Evolutionary conservation across 2,329 filamentous ascomycete species (phyloP).

Genomic region (Claviceps spartinae): DNA sequence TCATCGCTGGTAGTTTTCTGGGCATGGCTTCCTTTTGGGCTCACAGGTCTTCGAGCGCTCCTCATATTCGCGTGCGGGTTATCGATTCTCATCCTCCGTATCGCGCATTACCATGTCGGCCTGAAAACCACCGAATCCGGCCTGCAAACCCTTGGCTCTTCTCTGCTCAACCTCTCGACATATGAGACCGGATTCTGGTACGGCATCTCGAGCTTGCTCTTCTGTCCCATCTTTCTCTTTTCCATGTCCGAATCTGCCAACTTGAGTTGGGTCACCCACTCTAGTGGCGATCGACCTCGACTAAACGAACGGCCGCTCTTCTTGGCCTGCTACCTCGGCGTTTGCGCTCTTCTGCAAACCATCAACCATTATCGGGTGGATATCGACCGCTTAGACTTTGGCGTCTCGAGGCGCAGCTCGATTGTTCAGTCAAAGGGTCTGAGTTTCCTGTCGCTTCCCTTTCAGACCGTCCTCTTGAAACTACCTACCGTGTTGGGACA

Average conservation of each 20-base stretch:
- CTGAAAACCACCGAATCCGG: slow-evolving; percentile 56
- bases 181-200: slow-evolving; percentile 66
- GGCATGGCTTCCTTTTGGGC: slow-evolving; percentile 74
- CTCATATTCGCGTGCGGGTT: slow-evolving; percentile 67
- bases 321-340: slow-evolving; percentile 54
- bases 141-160: slow-evolving; percentile 47
- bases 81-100: slow-evolving; percentile 69
- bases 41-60: slow-evolving; percentile 57
- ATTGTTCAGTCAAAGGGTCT: slow-evolving; percentile 11
- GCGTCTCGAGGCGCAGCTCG: slow-evolving; percentile 13
- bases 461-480: slow-evolving; percentile 23
- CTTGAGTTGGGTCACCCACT: slow-evolving; percentile 60
- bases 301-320: slow-evolving; percentile 83
- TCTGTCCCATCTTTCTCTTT: slow-evolving; percentile 70
- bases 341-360: slow-evolving; percentile 58
- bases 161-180: slow-evolving; percentile 45
- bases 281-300: slow-evolving; percentile 55
- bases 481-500: slow-evolving; percentile 26
- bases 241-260: slow-evolving; percentile 45
- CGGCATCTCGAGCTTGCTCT: slow-evolving; percentile 61
- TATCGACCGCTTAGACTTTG: slow-evolving; percentile 48
- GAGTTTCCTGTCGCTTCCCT: slow-evolving; percentile 15
- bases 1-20: slow-evolving; percentile 48
- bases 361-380: slow-evolving; percentile 57
- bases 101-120: slow-evolving; percentile 69